A percentile compares a stretch with the other conserved stretches of the same genome.
Evolutionary conservation across 2,329 filamentous ascomycete genomes (phyloP).

Genomic region (Cladophialophora carrionii): DNA sequence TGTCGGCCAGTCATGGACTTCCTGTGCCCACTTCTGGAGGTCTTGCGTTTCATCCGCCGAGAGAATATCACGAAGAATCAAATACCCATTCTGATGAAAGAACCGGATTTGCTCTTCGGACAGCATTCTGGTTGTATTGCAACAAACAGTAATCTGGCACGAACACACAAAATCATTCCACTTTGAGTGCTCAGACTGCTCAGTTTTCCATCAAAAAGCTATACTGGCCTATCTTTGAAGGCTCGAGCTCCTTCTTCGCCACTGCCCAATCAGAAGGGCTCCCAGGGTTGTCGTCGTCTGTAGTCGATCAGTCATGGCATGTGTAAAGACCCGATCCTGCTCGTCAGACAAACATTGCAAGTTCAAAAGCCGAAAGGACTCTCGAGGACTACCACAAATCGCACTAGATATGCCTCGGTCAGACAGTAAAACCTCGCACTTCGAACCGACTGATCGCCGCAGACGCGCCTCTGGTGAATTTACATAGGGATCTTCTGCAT

Average conservation of each 20-base stretch:
- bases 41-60: slow-evolving; percentile 11
- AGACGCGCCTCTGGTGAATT: not conserved
- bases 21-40: slow-evolving; percentile 43
- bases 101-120: slow-evolving; percentile 3
- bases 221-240: too few relatives aligned
- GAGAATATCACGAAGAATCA: slow-evolving; percentile 19
- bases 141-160: not conserved
- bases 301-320: not conserved
- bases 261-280: not conserved
- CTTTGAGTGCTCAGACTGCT: not conserved
- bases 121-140: slow-evolving; percentile 2
- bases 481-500: not conserved
- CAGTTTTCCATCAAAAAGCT: not conserved
- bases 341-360: not conserved
- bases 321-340: not conserved
- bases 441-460: slow-evolving; percentile 13
- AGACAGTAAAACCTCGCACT: slow-evolving; percentile 15
- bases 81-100: slow-evolving; percentile 14
- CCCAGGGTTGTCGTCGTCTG: not conserved
- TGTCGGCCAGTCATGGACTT: slow-evolving; percentile 44
- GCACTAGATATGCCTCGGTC: not conserved
- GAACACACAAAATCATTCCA: not conserved
- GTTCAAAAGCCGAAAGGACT: too few relatives aligned
- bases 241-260: not conserved
- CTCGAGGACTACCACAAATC: not conserved